Base-by-base conservation (phyloP, 2,329 filamentous ascomycete species). In the Ilyonectria mors-panacis region DNA sequence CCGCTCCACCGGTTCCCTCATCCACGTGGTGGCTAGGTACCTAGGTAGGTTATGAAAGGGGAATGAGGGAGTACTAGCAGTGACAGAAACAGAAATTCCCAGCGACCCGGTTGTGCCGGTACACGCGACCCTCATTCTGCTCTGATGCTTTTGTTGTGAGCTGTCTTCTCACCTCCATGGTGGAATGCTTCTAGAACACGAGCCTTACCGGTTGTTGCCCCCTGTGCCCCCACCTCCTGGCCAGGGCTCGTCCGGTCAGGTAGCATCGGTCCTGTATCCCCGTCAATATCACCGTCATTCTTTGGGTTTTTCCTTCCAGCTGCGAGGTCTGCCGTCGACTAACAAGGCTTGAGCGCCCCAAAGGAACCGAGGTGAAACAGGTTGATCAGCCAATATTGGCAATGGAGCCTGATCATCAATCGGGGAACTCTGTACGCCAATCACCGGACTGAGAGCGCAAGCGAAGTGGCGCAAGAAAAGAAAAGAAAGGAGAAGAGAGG, bases 281-380 rank as follows among this genome's bases (percentile, higher is more conserved):
- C 37, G 37, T 39, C 19, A 26, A n/a, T n/a, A 48, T 19, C 59
- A 19, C 39, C 59, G 21, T 50, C 28, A 21, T 17, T 64, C 17
- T 23, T 64, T 59, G 59, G 59, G 48, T 59, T 64, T 62, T 56
- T 54, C 30, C 55, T 54, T 64, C 55, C 62, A 28, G 21, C 48
- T 64, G 35, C 21, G 10, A 54, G 55, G 47, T 59, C 37, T 26
- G 33, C 39, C 55, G 33, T 47, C 6, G 44, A 44, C 23, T 37
- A 13, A 48, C 37, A 54, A 45, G 47, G 37, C 55, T 47, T 59
- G 55, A 30, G 35, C 26, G 37, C 30, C 48, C 48, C 19, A 59
- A 42, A 39, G 48, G 37, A 44, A 59, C 21, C 48, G 15, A 37
- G 6, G 30, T 64, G 55, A 53, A 23, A 59, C 37, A 53, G 28